These are phyloP conservation scores for Medakamo hakoo DNA, from an alignment of 139 green algal species.

Conservation along the genomic window DNA sequence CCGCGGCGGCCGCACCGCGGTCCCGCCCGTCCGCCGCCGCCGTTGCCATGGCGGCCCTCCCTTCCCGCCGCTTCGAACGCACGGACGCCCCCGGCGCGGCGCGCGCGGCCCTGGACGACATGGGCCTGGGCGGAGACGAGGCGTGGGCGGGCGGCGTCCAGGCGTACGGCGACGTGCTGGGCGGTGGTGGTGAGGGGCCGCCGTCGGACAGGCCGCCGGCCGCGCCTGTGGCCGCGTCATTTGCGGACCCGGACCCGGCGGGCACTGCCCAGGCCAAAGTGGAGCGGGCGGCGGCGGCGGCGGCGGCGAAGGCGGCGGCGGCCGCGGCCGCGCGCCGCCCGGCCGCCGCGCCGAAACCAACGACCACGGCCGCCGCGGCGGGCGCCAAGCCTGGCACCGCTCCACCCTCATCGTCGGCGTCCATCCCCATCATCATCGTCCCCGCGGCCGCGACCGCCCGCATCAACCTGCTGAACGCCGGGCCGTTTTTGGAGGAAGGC, in stretches of 20 bases:
- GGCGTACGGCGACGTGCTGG: neutral
- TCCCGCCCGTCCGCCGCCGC: neutral
- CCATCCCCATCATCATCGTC: conserved; percentile 29
- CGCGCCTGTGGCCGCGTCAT: too few species aligned
- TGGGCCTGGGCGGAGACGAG: conserved; percentile 4
- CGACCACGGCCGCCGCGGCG: too few species aligned
- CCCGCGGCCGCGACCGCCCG: conserved; percentile 13
- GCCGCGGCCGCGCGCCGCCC: neutral
- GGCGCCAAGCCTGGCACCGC: neutral
- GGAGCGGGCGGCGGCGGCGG: neutral
- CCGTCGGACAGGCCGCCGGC: neutral
- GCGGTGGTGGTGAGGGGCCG: neutral
- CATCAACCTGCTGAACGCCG: conserved; percentile 30
- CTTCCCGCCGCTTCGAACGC: neutral
- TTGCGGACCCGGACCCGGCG: too few species aligned
- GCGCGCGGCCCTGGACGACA: conserved; percentile 1
- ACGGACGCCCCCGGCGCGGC: neutral
- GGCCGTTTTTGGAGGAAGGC: conserved; percentile 20
- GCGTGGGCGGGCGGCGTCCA: neutral
- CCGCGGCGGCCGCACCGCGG: neutral
- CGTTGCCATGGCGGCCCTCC: neutral
- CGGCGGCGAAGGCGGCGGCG: neutral
- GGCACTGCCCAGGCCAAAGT: neutral
- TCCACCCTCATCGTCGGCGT: neutral
- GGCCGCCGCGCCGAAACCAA: neutral